phyloP scores from a whole-genome alignment of 1,284 basidiomycete genomes.

The Ceratobasidium sp. region DNA sequence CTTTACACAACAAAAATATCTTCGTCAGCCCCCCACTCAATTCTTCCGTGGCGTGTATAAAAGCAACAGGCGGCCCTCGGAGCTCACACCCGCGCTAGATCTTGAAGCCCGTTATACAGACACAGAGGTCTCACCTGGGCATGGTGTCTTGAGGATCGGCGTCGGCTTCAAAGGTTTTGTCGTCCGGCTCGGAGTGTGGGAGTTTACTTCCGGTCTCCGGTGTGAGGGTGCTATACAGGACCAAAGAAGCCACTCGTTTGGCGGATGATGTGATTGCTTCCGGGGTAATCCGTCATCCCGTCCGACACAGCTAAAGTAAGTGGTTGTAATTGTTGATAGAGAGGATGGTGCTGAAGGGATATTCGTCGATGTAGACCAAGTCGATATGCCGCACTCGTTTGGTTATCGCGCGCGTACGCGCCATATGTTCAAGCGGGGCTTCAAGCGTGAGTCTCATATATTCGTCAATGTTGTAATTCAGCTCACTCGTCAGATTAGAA shows the following conservation, averaged over 20 bases:
- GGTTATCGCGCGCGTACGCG: slow-evolving; percentile 99
- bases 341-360: slow-evolving; percentile 39
- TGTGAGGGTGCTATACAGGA: slow-evolving; percentile 22
- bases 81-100: slow-evolving; percentile 41
- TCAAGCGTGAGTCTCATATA: slow-evolving; percentile 78
- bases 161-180: neutral
- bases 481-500: slow-evolving; percentile 65
- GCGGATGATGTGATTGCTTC: slow-evolving; percentile 31
- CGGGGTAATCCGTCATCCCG: slow-evolving; percentile 58
- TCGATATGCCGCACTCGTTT: slow-evolving; percentile 99
- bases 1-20: slow-evolving; percentile 59
- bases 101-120: slow-evolving; percentile 34
- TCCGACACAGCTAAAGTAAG: slow-evolving; percentile 65
- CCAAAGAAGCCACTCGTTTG: slow-evolving; percentile 27
- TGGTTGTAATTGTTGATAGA: slow-evolving; percentile 51
- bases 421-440: slow-evolving; percentile 98
- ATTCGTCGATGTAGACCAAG: slow-evolving; percentile 57
- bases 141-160: slow-evolving; percentile 68
- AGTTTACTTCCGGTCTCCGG: slow-evolving; percentile 33
- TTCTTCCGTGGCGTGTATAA: neutral
- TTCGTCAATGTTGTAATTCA: neutral
- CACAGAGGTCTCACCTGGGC: slow-evolving; percentile 67
- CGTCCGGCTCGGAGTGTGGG: too few relatives aligned
- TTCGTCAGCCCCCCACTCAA: slow-evolving; percentile 55
- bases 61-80: slow-evolving; percentile 36